phyloP scores from a whole-genome alignment of 805 yeast species.

The Priceomyces fermenticarens region DNA sequence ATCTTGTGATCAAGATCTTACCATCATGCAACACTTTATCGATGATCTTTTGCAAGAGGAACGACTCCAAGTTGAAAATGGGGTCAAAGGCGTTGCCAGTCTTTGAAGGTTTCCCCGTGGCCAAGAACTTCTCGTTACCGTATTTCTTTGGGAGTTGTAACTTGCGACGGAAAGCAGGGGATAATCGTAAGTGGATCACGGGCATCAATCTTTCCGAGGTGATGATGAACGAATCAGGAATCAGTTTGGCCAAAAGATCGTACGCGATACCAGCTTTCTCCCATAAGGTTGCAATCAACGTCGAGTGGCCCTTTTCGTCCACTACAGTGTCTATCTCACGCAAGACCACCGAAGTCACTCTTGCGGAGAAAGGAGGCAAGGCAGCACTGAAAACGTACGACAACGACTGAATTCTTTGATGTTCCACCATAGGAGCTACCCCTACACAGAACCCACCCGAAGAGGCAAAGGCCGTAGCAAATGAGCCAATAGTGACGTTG shows the following conservation, averaged over 20 bases:
- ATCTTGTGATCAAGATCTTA: conserved; percentile 60
- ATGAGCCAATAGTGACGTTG: conserved; percentile 82
- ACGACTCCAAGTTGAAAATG: conserved; percentile 51
- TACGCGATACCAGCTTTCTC: conserved; percentile 40
- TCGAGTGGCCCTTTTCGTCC: conserved; percentile 30
- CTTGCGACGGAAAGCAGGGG: conserved; percentile 40
- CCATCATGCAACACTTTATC: conserved; percentile 51
- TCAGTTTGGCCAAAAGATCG: conserved; percentile 38
- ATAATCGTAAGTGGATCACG: conserved; percentile 62
- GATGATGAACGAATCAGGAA: conserved; percentile 41
- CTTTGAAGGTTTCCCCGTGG: conserved; percentile 44
- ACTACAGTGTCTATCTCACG: conserved; percentile 41
- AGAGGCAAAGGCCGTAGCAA: conserved; percentile 77
- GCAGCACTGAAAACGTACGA: conserved; percentile 95
- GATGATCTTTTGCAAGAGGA: conserved; percentile 63
- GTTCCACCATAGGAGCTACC: conserved; percentile 74
- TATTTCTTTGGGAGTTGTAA: conserved; percentile 48
- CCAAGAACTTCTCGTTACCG: conserved; percentile 45
- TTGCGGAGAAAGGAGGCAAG: conserved; percentile 87
- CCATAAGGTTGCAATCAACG: conserved; percentile 32
- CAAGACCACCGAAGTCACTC: conserved; percentile 55
- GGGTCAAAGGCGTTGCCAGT: conserved; percentile 40
- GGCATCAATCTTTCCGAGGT: conserved; percentile 63
- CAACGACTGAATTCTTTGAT: conserved; percentile 84
- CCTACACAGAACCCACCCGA: conserved; percentile 97